Evolutionary conservation across 768 basidiomycete species (phyloP).

Genomic region (Phanerochaete sordida): DNA sequence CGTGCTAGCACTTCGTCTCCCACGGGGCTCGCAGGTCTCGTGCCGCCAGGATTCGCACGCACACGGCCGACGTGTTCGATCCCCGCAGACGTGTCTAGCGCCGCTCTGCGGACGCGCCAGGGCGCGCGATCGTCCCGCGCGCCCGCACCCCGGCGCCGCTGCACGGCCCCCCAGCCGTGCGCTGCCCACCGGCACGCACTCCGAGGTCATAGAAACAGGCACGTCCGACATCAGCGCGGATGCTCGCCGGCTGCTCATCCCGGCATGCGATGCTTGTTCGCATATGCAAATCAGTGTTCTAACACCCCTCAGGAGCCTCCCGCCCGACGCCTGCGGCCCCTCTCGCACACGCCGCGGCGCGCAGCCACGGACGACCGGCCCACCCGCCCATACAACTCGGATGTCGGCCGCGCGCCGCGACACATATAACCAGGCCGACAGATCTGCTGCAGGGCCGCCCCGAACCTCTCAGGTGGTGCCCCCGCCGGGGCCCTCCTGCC

Average conservation of each 20-base stretch:
- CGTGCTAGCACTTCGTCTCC: neutral
- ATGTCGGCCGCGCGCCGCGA: neutral
- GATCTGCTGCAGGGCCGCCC: neutral
- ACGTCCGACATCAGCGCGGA: neutral
- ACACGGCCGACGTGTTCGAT: neutral
- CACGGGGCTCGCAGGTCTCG: neutral
- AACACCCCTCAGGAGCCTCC: neutral
- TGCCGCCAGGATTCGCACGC: neutral
- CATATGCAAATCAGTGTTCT: neutral
- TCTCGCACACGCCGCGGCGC: neutral
- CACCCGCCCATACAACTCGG: neutral
- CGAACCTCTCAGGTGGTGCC: neutral
- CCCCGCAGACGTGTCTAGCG: neutral
- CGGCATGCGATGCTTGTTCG: neutral
- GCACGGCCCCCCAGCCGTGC: neutral
- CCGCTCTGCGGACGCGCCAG: neutral
- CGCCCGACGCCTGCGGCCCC: neutral
- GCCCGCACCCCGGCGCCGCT: neutral
- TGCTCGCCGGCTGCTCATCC: neutral
- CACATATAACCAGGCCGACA: neutral
- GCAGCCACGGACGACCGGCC: neutral
- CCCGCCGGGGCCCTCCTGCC: neutral
- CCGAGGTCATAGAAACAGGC: neutral
- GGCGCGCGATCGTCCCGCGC: neutral
- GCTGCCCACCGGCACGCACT: neutral